Conservation (phyloP, 1,284 basidiomycete species). For the Rhodofomes roseus region DNA sequence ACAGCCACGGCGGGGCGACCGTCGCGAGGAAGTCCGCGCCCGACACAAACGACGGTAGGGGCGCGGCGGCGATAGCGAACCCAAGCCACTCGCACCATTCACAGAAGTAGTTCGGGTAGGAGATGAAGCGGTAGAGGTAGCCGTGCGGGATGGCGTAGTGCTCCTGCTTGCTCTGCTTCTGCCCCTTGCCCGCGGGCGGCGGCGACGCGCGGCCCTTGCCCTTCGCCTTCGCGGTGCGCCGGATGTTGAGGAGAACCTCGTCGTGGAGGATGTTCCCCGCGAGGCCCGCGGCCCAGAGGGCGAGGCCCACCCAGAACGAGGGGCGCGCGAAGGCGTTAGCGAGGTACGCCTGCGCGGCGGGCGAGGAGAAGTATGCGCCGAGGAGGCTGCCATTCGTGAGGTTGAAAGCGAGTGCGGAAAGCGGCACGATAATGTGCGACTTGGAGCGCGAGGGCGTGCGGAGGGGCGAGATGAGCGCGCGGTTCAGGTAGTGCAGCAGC, state of each 20-base stretch:
- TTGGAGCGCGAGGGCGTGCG: constrained; percentile 80
- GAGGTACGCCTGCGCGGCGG: constrained; percentile 41
- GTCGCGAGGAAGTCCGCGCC: constrained; percentile 24
- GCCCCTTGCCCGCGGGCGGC: constrained; percentile 18
- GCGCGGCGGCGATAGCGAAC: constrained; percentile 66
- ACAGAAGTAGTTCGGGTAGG: constrained; percentile 92
- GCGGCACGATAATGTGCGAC: constrained; percentile 65
- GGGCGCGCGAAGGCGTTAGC: constrained; percentile 31
- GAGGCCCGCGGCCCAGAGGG: constrained; percentile 69
- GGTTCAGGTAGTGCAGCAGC: constrained; percentile 80
- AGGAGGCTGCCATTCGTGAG: constrained; percentile 68
- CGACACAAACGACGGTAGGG: constrained; percentile 31
- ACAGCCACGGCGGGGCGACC: constrained; percentile 65
- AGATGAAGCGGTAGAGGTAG: constrained; percentile 73
- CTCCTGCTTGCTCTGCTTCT: constrained; percentile 27
- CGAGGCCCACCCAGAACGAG: constrained; percentile 61
- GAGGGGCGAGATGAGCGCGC: constrained; percentile 79
- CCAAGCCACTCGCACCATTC: constrained; percentile 89
- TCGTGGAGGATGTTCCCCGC: constrained; percentile 84
- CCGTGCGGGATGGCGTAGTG: constrained; percentile 85
- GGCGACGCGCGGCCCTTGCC: constrained; percentile 24
- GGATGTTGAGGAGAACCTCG: constrained; percentile 78
- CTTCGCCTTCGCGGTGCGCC: constrained; percentile 42
- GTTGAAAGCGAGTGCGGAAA: constrained; percentile 67
- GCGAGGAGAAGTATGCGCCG: constrained; percentile 65